phyloP scores from a whole-genome alignment of 495 filamentous ascomycete species.

The Friedmanniomyces endolithicus region DNA sequence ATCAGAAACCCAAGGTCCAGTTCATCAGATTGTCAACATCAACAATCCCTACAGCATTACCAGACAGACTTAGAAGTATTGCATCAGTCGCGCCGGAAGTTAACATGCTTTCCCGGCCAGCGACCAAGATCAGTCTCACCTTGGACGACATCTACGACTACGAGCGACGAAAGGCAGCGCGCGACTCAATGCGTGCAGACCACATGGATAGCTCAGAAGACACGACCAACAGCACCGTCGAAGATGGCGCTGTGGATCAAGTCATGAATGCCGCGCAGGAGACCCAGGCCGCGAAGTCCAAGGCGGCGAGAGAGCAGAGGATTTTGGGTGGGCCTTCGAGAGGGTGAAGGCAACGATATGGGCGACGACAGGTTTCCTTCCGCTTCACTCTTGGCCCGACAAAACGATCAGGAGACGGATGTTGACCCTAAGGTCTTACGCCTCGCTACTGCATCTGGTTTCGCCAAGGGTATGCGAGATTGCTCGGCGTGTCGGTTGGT shows the following conservation, averaged over 20 bases:
- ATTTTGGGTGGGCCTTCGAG: constrained; percentile 10
- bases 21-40: too few relatives aligned
- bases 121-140: constrained; percentile 21
- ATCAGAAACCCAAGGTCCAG: too few relatives aligned
- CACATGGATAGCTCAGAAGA: constrained; percentile 11
- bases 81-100: not conserved
- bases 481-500: not conserved
- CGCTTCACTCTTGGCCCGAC: too few relatives aligned
- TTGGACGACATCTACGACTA: constrained; percentile 20
- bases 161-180: constrained; percentile 15
- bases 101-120: constrained; percentile 20
- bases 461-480: too few relatives aligned
- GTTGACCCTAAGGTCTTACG: too few relatives aligned
- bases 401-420: too few relatives aligned
- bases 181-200: constrained; percentile 8
- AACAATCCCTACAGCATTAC: too few relatives aligned
- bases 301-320: constrained; percentile 9
- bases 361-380: too few relatives aligned
- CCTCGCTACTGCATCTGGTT: too few relatives aligned
- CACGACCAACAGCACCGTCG: constrained; percentile 14
- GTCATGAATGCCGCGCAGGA: constrained; percentile 11
- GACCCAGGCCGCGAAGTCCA: constrained; percentile 12
- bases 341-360: constrained; percentile 4
- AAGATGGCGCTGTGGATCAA: not conserved
- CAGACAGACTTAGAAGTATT: too few relatives aligned